Conservation (phyloP, 164 flowering plant genomes). For the Macadamia integrifolia region DNA sequence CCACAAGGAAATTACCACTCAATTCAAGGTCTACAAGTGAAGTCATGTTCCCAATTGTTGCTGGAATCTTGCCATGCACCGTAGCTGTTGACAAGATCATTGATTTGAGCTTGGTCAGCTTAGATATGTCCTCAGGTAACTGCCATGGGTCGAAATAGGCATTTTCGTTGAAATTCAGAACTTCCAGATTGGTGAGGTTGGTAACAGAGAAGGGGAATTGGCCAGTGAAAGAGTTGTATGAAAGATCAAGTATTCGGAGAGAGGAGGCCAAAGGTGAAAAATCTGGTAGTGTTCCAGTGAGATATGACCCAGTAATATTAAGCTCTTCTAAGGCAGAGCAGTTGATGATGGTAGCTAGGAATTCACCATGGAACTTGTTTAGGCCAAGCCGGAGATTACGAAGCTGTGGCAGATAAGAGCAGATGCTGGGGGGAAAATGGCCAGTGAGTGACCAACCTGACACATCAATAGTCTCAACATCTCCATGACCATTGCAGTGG, state of each 20-base stretch:
- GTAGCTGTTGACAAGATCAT: slow-evolving; percentile 62
- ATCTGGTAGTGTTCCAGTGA: slow-evolving; percentile 54
- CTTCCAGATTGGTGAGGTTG: slow-evolving; percentile 67
- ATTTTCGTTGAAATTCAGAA: slow-evolving; percentile 60
- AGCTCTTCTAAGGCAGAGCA: slow-evolving; percentile 71
- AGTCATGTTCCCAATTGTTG: slow-evolving; percentile 66
- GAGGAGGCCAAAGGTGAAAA: slow-evolving; percentile 48
- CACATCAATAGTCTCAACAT: slow-evolving; percentile 45
- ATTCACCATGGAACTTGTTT: slow-evolving; percentile 44
- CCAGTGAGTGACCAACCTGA: slow-evolving; percentile 58
- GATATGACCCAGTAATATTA: slow-evolving; percentile 31
- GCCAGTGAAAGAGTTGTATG: slow-evolving; percentile 59
- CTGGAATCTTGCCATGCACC: slow-evolving; percentile 58
- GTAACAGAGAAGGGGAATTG: slow-evolving; percentile 62
- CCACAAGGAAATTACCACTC: slow-evolving; percentile 60
- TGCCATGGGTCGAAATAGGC: slow-evolving; percentile 41
- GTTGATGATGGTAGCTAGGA: slow-evolving; percentile 46
- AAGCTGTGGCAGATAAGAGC: slow-evolving; percentile 58
- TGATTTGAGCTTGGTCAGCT: slow-evolving; percentile 40
- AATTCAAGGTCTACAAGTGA: slow-evolving; percentile 70
- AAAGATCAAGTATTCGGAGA: slow-evolving; percentile 54
- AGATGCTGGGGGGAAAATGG: slow-evolving; percentile 47
- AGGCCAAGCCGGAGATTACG: slow-evolving; percentile 43
- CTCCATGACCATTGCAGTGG: slow-evolving; percentile 44
- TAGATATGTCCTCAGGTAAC: slow-evolving; percentile 47